phyloP scores from a whole-genome alignment of 2,329 filamentous ascomycete species.

The Fusarium graminum region DNA sequence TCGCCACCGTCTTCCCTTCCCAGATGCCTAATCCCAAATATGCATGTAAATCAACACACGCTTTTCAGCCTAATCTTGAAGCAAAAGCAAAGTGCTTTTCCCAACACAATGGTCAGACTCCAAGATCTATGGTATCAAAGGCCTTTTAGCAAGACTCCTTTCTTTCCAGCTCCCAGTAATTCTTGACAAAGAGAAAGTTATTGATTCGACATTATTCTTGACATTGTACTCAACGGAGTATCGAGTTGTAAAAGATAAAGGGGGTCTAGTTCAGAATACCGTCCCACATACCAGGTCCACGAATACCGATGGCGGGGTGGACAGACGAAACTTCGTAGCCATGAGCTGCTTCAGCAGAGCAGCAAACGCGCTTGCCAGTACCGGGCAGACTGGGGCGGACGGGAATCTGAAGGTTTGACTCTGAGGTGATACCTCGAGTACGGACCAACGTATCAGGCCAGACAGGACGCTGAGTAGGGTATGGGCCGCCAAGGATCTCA shows the following conservation, averaged over 20 bases:
- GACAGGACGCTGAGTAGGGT: constrained; percentile 45
- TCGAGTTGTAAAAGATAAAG: constrained; percentile 35
- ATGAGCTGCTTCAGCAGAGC: constrained; percentile 69
- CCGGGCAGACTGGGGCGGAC: constrained; percentile 60
- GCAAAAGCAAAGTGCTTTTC: constrained; percentile 52
- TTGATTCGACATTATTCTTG: constrained; percentile 47
- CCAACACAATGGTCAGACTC: constrained; percentile 50
- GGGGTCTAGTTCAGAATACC: constrained; percentile 68
- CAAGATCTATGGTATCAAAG: constrained; percentile 51
- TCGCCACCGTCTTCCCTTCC: constrained; percentile 47
- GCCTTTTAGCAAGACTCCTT: constrained; percentile 50
- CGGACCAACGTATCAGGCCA: constrained; percentile 58
- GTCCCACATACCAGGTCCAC: constrained; percentile 75
- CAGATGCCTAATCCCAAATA: constrained; percentile 56
- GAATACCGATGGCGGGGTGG: constrained; percentile 64
- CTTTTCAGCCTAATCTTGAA: constrained; percentile 56
- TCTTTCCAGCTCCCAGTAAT: constrained; percentile 47
- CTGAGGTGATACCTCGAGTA: constrained; percentile 47
- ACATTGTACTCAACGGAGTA: constrained; percentile 41
- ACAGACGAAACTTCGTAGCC: constrained; percentile 61
- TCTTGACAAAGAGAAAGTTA: constrained; percentile 49
- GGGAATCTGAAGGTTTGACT: constrained; percentile 55
- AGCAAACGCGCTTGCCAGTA: constrained; percentile 75
- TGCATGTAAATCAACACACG: constrained; percentile 58
- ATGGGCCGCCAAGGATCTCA: constrained; percentile 65